phyloP scores from a whole-genome alignment of 768 basidiomycete species.

The Agaricus subrufescens region DNA sequence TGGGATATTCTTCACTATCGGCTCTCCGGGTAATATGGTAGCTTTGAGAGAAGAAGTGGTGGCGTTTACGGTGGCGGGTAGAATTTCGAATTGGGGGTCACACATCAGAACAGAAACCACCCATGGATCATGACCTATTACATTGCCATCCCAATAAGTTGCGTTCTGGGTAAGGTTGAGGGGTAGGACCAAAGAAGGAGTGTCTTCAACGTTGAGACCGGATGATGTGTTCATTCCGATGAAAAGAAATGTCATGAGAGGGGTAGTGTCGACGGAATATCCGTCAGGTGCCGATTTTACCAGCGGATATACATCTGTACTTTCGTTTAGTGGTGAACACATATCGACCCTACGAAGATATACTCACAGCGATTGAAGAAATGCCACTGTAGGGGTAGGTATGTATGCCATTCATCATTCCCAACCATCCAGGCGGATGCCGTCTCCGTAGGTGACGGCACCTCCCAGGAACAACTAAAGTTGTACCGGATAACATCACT shows the following conservation, averaged over 20 bases:
- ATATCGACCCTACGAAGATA: too few species aligned
- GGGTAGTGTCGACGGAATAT: background rate
- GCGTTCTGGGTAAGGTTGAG: background rate
- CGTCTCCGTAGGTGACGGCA: background rate
- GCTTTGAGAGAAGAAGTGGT: background rate
- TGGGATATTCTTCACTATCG: background rate
- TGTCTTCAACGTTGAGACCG: background rate
- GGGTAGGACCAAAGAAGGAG: background rate
- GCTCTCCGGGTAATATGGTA: background rate
- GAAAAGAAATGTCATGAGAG: background rate
- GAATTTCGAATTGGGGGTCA: background rate
- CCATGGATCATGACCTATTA: too few species aligned
- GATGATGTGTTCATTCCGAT: slow-evolving; percentile 4
- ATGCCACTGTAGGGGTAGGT: too few species aligned
- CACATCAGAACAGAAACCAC: background rate
- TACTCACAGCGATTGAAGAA: too few species aligned
- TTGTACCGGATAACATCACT: slow-evolving; percentile 2
- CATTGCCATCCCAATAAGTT: background rate
- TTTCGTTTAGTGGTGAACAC: too few species aligned
- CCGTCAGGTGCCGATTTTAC: background rate
- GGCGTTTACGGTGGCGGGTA: background rate
- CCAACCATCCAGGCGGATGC: background rate
- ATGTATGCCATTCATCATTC: background rate
- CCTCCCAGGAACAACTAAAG: slow-evolving; percentile 1
- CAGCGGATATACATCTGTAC: background rate